Base-by-base conservation (phyloP, 768 basidiomycete genomes). In the Termitomyces sp. region DNA sequence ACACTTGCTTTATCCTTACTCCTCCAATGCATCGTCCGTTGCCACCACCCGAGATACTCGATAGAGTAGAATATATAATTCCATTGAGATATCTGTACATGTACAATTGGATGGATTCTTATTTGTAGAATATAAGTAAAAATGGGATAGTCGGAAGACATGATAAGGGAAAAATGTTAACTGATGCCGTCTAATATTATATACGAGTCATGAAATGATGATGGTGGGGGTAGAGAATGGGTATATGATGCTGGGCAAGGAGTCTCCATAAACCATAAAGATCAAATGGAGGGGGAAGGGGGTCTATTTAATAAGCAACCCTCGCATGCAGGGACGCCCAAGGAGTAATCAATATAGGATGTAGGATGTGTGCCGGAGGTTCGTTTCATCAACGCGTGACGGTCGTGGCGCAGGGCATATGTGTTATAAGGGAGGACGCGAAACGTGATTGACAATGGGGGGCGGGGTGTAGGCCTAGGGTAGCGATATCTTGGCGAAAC, bases 41-140 rank as follows among this genome's bases (percentile, higher is more conserved):
- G 4, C 25, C 44, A 35, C 17, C 32, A 25, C 32, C 23, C 9
- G 21, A 31, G 8, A 17, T 11, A 29, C 17, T 16, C 32, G 19
- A 7, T 49, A 56, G 10, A 27, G 11, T 5, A 42, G 31, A 14
- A 54, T 41, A 32, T 43, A 44, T 35, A 16, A 17, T 56, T 49
- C 47, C 55, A 43, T 50, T 49, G 37, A 56, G 38, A 27, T 50
- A 43, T 34, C 31, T 31, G 19, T 56, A 56, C 41, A 35, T 55
- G 25, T 55, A 47, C 54, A 55, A 47, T 55, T 47, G 47, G 14
- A 31, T 16, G 54, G n/a, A 19, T 56, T 56, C 54, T 56, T 49
- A n/a, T 16, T 37, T 50, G 50, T 43, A 17, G 17, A 17, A 43
- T 56, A 42, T 48, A 46, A 56, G 44, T 17, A 32, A 34, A 34